Evolutionary conservation across 805 yeast genomes (phyloP), one percentile per base, ranked within the genome.

Genomic region (Pichia kluyveri): DNA sequence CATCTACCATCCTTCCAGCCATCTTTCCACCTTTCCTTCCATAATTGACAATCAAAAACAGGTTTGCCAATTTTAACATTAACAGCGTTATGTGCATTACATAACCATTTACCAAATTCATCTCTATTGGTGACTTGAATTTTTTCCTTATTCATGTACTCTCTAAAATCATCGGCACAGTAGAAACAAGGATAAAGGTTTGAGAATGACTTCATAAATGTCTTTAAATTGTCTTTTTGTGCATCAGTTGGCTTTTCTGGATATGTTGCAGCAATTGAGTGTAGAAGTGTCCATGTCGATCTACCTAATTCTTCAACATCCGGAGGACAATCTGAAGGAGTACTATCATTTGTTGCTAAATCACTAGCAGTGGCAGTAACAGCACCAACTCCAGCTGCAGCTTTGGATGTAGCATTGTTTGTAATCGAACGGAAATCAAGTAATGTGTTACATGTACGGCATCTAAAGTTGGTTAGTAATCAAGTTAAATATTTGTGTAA

Each of bases 81-180:
- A n/a, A 93, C 98, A 37, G 77, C 86, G 60, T 93, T 93, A 67
- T 93, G 99, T 2, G 98, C 98, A 52, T 81, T 85, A 67, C 98
- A 93, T 47, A 93, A 68, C 99, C 99, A 93, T 56, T 66, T 71
- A 0, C 96, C 95, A 57, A 93, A 79, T 47, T 79, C 83, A 46
- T 88, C 96, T 55, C 86, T 87, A 6, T 77, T 75, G 18, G 67
- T 69, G 4, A 80, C 84, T 48, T 69, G 70, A 18, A 87, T 86
- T 56, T 75, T 80, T 39, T 72, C 63, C 45, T 64, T 68, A 9
- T 60, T 59, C 28, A 87, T 70, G 63, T 84, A 88, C 31, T 66
- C 63, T 46, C 78, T 73, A 65, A 93, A 88, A 61, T 91, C 98
- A 36, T 76, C 76, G 0, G 95, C 96, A 69, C 98, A 91, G 69